These are phyloP conservation scores for Hypoxylon rickii DNA, from an alignment of 495 filamentous ascomycete species.

Conservation along the genomic window DNA sequence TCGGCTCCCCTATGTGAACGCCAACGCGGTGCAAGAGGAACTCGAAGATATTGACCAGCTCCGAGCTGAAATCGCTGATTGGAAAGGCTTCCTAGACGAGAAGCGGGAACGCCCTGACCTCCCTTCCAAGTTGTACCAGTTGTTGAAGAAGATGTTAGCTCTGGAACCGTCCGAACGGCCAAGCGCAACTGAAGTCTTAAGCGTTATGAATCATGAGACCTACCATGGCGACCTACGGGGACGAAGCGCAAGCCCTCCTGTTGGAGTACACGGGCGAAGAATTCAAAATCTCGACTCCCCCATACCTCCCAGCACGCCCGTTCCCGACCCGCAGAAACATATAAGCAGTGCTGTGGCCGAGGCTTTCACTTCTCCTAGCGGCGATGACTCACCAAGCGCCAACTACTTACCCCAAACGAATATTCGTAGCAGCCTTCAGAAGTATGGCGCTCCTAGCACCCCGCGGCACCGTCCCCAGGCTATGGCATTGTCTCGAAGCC, in stretches of 20 bases:
- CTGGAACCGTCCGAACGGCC: slow-evolving; percentile 78
- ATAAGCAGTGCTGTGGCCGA: slow-evolving; percentile 26
- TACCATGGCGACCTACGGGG: slow-evolving; percentile 45
- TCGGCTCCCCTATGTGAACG: slow-evolving; percentile 80
- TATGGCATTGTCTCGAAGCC: slow-evolving; percentile 42
- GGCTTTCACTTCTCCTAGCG: slow-evolving; percentile 39
- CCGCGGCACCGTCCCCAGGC: slow-evolving; percentile 41
- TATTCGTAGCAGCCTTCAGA: slow-evolving; percentile 37
- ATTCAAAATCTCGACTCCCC: slow-evolving; percentile 64
- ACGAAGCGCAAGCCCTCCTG: slow-evolving; percentile 42
- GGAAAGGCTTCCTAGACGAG: slow-evolving; percentile 83
- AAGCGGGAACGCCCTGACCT: slow-evolving; percentile 75
- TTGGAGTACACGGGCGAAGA: slow-evolving; percentile 50
- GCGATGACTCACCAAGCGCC: slow-evolving; percentile 37
- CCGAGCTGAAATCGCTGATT: slow-evolving; percentile 82
- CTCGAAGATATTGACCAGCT: slow-evolving; percentile 90
- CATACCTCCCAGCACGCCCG: slow-evolving; percentile 48
- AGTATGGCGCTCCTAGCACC: slow-evolving; percentile 35
- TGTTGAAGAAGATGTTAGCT: slow-evolving; percentile 78
- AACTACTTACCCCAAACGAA: slow-evolving; percentile 35
- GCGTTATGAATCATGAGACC: slow-evolving; percentile 72
- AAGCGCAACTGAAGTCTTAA: slow-evolving; percentile 84
- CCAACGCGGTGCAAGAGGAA: slow-evolving; percentile 86
- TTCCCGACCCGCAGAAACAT: slow-evolving; percentile 48
- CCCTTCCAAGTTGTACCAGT: slow-evolving; percentile 82